phyloP scores from a whole-genome alignment of 139 green algal genomes.

The Picochlorum costavermella region DNA sequence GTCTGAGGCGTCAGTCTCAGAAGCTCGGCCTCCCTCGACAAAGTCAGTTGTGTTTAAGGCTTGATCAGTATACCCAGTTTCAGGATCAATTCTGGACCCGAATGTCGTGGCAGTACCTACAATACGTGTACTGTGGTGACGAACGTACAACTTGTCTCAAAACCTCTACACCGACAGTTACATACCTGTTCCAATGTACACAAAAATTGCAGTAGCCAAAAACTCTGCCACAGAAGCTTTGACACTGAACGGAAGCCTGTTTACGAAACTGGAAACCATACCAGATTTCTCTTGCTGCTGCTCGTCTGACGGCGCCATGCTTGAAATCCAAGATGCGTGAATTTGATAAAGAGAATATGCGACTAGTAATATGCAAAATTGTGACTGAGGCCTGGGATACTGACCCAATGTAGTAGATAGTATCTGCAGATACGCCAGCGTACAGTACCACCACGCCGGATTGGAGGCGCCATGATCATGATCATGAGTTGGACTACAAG shows the following conservation, averaged over 20 bases:
- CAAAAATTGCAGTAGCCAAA: slow-evolving; percentile 15
- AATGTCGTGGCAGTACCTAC: background rate
- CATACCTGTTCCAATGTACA: slow-evolving; percentile 21
- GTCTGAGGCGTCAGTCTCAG: background rate
- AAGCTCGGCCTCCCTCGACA: background rate
- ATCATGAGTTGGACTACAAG: too few relatives aligned
- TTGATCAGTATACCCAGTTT: background rate
- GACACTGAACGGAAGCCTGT: slow-evolving; percentile 6
- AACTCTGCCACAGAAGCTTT: slow-evolving; percentile 21
- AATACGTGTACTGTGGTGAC: background rate
- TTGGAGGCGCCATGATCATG: too few relatives aligned
- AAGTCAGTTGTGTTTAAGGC: background rate
- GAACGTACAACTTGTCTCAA: background rate
- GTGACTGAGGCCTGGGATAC: too few relatives aligned
- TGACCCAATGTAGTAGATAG: too few relatives aligned
- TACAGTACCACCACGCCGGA: too few relatives aligned
- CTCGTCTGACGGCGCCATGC: too few relatives aligned
- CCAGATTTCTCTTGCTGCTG: too few relatives aligned
- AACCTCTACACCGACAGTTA: background rate
- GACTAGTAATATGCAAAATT: too few relatives aligned
- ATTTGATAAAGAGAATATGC: too few relatives aligned
- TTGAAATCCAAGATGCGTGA: too few relatives aligned
- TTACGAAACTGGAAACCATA: too few relatives aligned
- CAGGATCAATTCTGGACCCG: background rate
- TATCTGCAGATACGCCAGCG: too few relatives aligned